Percentiles rank a stretch among this genome's conserved stretches.
Conservation (phyloP, 1,139 yeast species). For the Groenewaldozyma sp. region DNA sequence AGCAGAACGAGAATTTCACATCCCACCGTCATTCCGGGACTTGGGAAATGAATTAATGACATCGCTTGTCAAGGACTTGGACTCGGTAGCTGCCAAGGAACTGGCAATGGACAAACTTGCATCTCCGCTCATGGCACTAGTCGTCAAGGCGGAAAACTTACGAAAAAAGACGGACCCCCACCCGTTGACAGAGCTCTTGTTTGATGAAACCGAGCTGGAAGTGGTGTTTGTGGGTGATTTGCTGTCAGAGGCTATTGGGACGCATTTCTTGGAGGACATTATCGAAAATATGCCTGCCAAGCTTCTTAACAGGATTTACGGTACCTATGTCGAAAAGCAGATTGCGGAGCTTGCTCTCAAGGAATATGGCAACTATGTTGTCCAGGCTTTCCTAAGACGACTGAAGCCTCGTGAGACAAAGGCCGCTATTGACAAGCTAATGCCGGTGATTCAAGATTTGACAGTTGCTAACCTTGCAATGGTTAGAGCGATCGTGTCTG, state of each 20-base stretch:
- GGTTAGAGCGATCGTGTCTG: constrained; percentile 51
- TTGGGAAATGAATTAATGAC: constrained; percentile 23
- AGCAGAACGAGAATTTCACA: constrained; percentile 45
- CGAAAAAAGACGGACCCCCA: constrained; percentile 12
- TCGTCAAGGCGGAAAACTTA: constrained; percentile 37
- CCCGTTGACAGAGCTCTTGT: constrained; percentile 24
- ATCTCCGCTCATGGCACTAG: constrained; percentile 78
- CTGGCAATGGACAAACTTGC: constrained; percentile 71
- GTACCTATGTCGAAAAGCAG: constrained; percentile 63
- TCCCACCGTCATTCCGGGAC: constrained; percentile 63
- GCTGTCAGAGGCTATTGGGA: constrained; percentile 80
- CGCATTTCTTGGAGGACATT: constrained; percentile 74
- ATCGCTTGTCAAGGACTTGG: constrained; percentile 30
- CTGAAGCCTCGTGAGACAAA: constrained; percentile 52
- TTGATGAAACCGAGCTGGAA: constrained; percentile 53
- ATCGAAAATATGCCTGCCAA: constrained; percentile 59
- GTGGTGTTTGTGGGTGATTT: constrained; percentile 78
- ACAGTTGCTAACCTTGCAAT: constrained; percentile 58
- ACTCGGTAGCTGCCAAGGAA: constrained; percentile 47
- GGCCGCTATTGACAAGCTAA: constrained; percentile 55
- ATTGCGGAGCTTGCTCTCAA: constrained; percentile 64
- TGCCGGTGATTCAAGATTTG: constrained; percentile 57
- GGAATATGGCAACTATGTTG: constrained; percentile 77
- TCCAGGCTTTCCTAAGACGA: constrained; percentile 55
- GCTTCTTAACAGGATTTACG: constrained; percentile 61